phyloP scores from a whole-genome alignment of 1,284 basidiomycete species.

The Tetrapyrgos nigripes region DNA sequence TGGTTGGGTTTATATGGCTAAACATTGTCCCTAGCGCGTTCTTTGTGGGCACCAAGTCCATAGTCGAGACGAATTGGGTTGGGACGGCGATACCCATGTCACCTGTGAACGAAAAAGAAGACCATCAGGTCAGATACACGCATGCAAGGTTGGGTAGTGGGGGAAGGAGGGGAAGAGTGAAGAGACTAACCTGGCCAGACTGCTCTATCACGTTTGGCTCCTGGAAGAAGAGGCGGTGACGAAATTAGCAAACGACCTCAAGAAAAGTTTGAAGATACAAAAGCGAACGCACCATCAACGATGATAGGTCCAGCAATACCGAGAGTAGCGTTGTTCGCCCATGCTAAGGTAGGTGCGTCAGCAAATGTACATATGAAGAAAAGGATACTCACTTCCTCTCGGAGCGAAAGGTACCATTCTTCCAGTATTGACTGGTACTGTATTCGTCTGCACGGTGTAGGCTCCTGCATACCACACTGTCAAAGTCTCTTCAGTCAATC shows the following conservation, averaged over 20 bases:
- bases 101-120: constrained; percentile 33
- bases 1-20: constrained; percentile 52
- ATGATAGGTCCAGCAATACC: constrained; percentile 66
- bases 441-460: constrained; percentile 68
- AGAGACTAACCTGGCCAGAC: constrained; percentile 58
- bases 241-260: neutral
- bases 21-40: constrained; percentile 69
- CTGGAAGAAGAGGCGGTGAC: neutral
- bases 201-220: constrained; percentile 63
- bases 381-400: constrained; percentile 27
- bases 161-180: neutral
- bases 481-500: constrained; percentile 26
- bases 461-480: constrained; percentile 70
- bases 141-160: neutral
- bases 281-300: constrained; percentile 49
- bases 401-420: constrained; percentile 53
- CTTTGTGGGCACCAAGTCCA: constrained; percentile 58
- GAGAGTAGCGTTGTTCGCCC: constrained; percentile 62
- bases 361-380: neutral
- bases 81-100: constrained; percentile 72
- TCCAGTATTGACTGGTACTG: constrained; percentile 58
- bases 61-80: constrained; percentile 64
- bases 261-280: neutral
- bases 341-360: constrained; percentile 40
- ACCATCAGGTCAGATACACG: no score